These are phyloP conservation scores for Sextonia rubra DNA, from an alignment of 164 flowering plant species.

Conservation along the genomic window DNA sequence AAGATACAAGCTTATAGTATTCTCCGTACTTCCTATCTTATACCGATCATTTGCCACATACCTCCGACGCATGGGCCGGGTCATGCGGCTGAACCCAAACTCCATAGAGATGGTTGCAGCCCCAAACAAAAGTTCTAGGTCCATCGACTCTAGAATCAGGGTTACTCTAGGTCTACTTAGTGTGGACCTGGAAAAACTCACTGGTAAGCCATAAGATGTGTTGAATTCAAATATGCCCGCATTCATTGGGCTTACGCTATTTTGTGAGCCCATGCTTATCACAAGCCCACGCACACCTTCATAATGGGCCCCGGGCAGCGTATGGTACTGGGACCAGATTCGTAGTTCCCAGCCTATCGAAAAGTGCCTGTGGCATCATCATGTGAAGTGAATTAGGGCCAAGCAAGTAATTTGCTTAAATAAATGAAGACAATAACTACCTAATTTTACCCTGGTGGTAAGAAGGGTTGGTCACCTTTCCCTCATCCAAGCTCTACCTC, in stretches of 20 bases:
- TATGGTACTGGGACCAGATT: constrained; percentile 12
- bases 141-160: constrained; percentile 8
- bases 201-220: constrained; percentile 15
- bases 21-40: constrained; percentile 20
- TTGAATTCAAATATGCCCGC: constrained; percentile 11
- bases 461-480: no score
- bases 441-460: no score
- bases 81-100: constrained; percentile 17
- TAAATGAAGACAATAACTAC: not conserved
- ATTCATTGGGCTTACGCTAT: constrained; percentile 15
- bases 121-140: constrained; percentile 18
- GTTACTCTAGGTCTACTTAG: not conserved
- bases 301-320: constrained; percentile 9
- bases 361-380: not conserved
- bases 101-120: constrained; percentile 20
- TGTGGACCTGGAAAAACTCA: constrained; percentile 12
- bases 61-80: constrained; percentile 10
- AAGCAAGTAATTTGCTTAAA: not conserved
- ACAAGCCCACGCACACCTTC: constrained; percentile 20
- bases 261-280: constrained; percentile 3
- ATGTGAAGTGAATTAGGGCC: not conserved
- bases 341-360: constrained; percentile 15
- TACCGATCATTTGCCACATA: constrained; percentile 25
- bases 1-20: constrained; percentile 17
- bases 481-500: no score